These are phyloP conservation scores for Cicer arietinum DNA, from an alignment of 306 rosid species.

Conservation along the genomic window DNA sequence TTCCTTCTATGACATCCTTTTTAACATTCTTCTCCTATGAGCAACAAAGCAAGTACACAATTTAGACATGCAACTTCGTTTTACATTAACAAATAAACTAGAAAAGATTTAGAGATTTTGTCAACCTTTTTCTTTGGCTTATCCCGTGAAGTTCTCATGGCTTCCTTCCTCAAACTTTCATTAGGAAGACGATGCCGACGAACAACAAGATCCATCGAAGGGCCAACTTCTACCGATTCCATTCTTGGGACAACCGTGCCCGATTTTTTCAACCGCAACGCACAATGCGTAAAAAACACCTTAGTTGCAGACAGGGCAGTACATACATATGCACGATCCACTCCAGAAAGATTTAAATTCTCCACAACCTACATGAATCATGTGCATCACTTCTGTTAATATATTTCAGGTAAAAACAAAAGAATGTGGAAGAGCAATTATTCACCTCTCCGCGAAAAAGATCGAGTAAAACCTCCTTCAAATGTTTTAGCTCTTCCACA, in stretches of 20 bases:
- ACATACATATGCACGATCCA: conserved; percentile 82
- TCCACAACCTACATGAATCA: conserved; percentile 72
- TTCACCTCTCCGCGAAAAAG: conserved; percentile 85
- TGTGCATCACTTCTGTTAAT: conserved; percentile 7
- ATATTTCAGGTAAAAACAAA: not conserved
- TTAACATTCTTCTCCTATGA: conserved; percentile 83
- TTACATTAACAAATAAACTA: not conserved
- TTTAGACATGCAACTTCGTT: conserved; percentile 32
- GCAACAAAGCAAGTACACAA: conserved; percentile 30
- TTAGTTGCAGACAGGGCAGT: conserved; percentile 74
- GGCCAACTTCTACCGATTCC: conserved; percentile 92
- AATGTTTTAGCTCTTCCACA: conserved; percentile 73
- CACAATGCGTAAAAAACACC: conserved; percentile 86
- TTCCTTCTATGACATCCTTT: conserved; percentile 65
- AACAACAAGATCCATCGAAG: conserved; percentile 87
- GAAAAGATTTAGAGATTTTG: conserved; percentile 7
- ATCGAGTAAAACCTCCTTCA: conserved; percentile 89
- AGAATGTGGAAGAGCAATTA: not conserved
- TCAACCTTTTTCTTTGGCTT: conserved; percentile 87
- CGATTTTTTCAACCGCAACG: conserved; percentile 83
- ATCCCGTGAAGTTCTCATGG: conserved; percentile 72
- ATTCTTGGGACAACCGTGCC: conserved; percentile 86
- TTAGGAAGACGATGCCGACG: conserved; percentile 84
- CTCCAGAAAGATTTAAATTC: conserved; percentile 79
- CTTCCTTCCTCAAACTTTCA: conserved; percentile 83